Conservation (phyloP, 176 grass and related monocot genomes). For the Zoysia pacifica region DNA sequence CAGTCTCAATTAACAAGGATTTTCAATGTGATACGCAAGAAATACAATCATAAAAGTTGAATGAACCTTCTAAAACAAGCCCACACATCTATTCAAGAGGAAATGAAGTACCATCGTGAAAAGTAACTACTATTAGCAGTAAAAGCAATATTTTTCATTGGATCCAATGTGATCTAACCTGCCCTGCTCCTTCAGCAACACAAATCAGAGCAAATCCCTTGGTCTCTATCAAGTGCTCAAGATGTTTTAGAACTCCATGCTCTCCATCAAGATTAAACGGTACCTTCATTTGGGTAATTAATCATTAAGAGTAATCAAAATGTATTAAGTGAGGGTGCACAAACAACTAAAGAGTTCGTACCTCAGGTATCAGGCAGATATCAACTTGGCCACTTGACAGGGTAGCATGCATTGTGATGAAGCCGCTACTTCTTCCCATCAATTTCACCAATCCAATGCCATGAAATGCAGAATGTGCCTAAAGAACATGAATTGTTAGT, state of each 20-base stretch:
- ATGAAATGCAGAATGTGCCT: slow-evolving; percentile 96
- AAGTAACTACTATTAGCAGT: neutral
- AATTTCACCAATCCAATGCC: slow-evolving; percentile 92
- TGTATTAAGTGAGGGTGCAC: slow-evolving; percentile 18
- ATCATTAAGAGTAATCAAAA: slow-evolving; percentile 22
- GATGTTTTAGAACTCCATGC: slow-evolving; percentile 74
- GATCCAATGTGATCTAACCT: slow-evolving; percentile 54
- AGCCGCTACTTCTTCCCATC: slow-evolving; percentile 96
- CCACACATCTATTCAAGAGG: neutral
- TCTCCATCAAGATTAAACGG: slow-evolving; percentile 80
- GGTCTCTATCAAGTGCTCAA: slow-evolving; percentile 79
- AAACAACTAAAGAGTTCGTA: slow-evolving; percentile 41
- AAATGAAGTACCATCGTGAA: neutral
- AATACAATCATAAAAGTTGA: neutral
- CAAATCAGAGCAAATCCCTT: slow-evolving; percentile 94
- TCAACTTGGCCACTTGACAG: slow-evolving; percentile 95
- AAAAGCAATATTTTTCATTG: slow-evolving; percentile 6
- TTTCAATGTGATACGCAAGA: neutral
- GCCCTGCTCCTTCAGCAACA: slow-evolving; percentile 94
- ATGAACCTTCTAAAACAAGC: neutral
- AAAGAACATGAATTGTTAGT: slow-evolving; percentile 21
- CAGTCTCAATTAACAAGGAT: neutral
- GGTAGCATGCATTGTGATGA: slow-evolving; percentile 98
- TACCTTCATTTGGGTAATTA: slow-evolving; percentile 56
- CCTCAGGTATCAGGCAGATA: slow-evolving; percentile 95